These are phyloP conservation scores for Fraxinus angustifolia DNA, from an alignment of 305 asterid genomes.

Conservation along the genomic window DNA sequence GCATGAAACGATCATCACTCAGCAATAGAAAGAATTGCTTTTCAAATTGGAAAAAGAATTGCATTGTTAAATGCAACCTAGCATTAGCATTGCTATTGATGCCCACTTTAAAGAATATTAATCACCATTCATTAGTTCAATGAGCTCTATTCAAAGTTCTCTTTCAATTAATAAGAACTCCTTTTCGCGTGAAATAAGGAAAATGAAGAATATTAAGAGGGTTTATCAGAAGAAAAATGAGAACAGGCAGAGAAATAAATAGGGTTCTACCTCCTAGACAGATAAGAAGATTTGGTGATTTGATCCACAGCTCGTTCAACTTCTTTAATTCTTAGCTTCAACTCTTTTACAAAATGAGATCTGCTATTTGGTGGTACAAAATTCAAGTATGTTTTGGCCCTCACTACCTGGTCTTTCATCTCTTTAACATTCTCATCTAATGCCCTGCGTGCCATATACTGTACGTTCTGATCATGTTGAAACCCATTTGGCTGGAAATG, in stretches of 20 bases:
- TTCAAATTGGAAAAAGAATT: constrained; percentile 3
- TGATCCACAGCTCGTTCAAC: constrained; percentile 60
- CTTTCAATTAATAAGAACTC: not conserved
- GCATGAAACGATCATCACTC: not conserved
- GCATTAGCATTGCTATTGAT: constrained; percentile 8
- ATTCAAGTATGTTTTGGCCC: constrained; percentile 68
- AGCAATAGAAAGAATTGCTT: not conserved
- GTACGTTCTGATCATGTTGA: constrained; percentile 32
- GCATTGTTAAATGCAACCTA: not conserved
- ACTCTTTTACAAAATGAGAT: constrained; percentile 74
- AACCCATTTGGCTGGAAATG: constrained; percentile 29
- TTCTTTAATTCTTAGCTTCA: constrained; percentile 77
- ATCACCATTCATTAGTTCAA: not conserved
- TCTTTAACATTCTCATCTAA: constrained; percentile 63
- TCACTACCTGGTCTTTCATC: constrained; percentile 80
- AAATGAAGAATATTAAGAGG: not conserved
- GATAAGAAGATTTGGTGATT: constrained; percentile 51
- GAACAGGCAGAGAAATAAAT: not conserved
- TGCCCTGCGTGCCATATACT: constrained; percentile 30
- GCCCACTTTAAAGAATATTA: not conserved
- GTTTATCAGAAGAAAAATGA: not conserved
- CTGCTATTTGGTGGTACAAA: constrained; percentile 62
- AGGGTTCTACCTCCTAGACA: constrained; percentile 56
- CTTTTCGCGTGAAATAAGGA: not conserved
- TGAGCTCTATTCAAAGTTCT: not conserved